Conservation (phyloP, 371 early-diverging fungal species). For the Lichtheimia ramosa region DNA sequence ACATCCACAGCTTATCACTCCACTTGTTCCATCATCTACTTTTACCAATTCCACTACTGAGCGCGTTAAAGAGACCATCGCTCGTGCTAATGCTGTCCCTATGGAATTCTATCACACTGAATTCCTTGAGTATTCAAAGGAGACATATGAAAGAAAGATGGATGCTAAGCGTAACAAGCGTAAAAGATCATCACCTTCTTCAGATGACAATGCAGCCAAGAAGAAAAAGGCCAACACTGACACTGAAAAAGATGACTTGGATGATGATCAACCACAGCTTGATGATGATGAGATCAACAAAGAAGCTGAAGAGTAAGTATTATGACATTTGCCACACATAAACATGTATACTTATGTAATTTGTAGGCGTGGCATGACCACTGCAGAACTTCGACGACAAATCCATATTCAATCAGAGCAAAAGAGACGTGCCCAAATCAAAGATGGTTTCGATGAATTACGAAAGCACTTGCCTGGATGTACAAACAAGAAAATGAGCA, state of each 20-base stretch:
- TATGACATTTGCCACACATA: neutral
- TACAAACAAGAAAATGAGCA: conserved; percentile 56
- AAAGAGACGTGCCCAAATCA: conserved; percentile 50
- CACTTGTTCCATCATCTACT: conserved; percentile 4
- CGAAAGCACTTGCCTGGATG: conserved; percentile 49
- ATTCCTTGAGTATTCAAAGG: conserved; percentile 47
- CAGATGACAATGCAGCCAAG: neutral
- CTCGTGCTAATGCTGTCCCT: conserved; percentile 44
- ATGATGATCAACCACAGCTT: neutral
- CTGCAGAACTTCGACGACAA: conserved; percentile 45
- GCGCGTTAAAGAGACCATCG: conserved; percentile 47
- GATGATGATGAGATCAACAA: conserved; percentile 29
- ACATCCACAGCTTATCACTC: conserved; percentile 4
- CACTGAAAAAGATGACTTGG: neutral
- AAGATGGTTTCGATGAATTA: conserved; percentile 52
- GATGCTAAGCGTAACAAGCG: conserved; percentile 37
- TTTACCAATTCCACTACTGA: conserved; percentile 31
- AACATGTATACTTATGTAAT: conserved; percentile 1
- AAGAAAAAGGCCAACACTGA: neutral
- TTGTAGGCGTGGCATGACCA: conserved; percentile 13
- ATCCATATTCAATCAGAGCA: conserved; percentile 55
- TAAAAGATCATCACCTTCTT: conserved; percentile 20
- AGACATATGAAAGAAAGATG: conserved; percentile 42
- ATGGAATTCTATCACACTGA: conserved; percentile 51
- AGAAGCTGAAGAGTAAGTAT: conserved; percentile 24